Base-by-base conservation (phyloP, 345 rosid genomes). In the Gossypium raimondii region DNA sequence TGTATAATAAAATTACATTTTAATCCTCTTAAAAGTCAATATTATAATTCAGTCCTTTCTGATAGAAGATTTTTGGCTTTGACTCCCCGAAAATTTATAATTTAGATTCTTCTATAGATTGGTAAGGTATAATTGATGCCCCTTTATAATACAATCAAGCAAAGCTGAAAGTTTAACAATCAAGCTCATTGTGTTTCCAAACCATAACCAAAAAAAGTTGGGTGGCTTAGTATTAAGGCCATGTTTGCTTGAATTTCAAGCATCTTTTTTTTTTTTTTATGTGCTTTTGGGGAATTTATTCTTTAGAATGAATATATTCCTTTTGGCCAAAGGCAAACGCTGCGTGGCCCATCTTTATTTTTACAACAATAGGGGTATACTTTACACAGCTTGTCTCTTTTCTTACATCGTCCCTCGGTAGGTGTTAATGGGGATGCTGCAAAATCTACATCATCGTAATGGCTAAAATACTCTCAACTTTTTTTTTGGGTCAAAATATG, bases 191-290 rank as follows among this genome's bases (percentile, higher is more conserved):
- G 67, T 76, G 67, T 18, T 72, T 44, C 45, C 81, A 76, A 75
- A 18, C 20, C 25, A 48, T 74, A 81, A 70, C 34, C 57, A n/a
- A 84, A 81, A 81, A 55, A 88, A 84, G 87, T 77, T 34, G 77
- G 85, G 73, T 86, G 90, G 87, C 81, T 88, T 86, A 84, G 78
- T 64, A 62, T 78, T 81, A 76, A 84, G 87, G 89, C 79, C 80
- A 85, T 75, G 87, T 84, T 90, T 84, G 97, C 98, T 94, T 92
- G 88, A 88, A 75, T 79, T 85, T 86, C 89, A 92, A 92, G 94
- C 96, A 88, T 92, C 98, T 87, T 88, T 86, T 11, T 67, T 56
- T 51, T 11, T 11, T 34, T 34, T 34, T 34, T 34, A 34, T 34
- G 82, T 83, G 88, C 86, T 82, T 34, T 72, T 20, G 65, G 80